These are phyloP conservation scores for Leccinum pallidistipes DNA, from an alignment of 1,284 basidiomycete genomes.

Conservation along the genomic window DNA sequence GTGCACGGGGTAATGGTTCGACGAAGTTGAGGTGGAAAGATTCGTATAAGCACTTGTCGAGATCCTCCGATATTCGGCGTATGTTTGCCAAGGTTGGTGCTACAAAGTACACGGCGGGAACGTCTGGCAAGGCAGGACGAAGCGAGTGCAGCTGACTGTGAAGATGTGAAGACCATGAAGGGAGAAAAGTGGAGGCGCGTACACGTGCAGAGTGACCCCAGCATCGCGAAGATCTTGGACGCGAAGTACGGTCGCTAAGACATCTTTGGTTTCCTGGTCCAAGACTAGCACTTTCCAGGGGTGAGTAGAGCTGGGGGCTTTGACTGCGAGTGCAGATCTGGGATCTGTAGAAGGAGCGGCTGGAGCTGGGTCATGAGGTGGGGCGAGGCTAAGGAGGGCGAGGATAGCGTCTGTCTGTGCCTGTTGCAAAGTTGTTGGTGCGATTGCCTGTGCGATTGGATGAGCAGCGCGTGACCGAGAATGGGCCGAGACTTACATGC, in stretches of 20 bases:
- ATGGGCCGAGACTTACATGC: constrained; percentile 43
- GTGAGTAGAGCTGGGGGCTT: constrained; percentile 51
- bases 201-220: constrained; percentile 98
- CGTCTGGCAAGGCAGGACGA: constrained; percentile 89
- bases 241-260: constrained; percentile 91
- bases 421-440: constrained; percentile 63
- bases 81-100: constrained; percentile 89
- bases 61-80: constrained; percentile 85
- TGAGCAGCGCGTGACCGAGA: not conserved
- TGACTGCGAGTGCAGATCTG: constrained; percentile 39
- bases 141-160: constrained; percentile 87
- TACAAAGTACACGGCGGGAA: constrained; percentile 97
- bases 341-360: constrained; percentile 26
- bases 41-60: constrained; percentile 88
- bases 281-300: constrained; percentile 97
- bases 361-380: constrained; percentile 43
- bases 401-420: constrained; percentile 77
- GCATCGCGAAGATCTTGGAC: constrained; percentile 97
- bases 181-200: constrained; percentile 28
- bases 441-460: constrained; percentile 21
- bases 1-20: constrained; percentile 81
- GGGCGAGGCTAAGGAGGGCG: constrained; percentile 60
- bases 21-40: constrained; percentile 96
- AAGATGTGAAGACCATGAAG: constrained; percentile 11
- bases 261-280: constrained; percentile 95